phyloP scores from a whole-genome alignment of 1,284 basidiomycete species.

The Pseudozyma sp. region DNA sequence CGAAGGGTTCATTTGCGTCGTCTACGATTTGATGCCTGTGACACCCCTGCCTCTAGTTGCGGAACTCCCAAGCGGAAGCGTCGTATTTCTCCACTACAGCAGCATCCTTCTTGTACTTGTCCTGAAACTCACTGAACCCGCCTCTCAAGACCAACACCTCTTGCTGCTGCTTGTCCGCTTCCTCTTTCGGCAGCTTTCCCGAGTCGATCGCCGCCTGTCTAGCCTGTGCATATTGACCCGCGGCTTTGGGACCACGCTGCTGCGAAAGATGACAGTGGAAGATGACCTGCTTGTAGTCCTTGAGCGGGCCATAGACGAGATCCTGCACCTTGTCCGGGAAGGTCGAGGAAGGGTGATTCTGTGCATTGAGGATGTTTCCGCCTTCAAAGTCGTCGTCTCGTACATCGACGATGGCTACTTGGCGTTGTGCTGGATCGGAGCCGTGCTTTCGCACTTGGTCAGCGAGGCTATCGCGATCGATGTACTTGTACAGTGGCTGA shows the following conservation, averaged over 20 bases:
- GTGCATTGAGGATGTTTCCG: slow-evolving; percentile 66
- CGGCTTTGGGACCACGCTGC: slow-evolving; percentile 68
- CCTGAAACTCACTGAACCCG: slow-evolving; percentile 67
- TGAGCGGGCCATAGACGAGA: slow-evolving; percentile 55
- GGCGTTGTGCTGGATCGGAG: slow-evolving; percentile 21
- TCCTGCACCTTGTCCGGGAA: slow-evolving; percentile 57
- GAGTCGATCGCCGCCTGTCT: slow-evolving; percentile 36
- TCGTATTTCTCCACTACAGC: slow-evolving; percentile 66
- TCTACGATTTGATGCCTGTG: too few species aligned
- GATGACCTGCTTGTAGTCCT: slow-evolving; percentile 62
- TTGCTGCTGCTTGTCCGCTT: slow-evolving; percentile 37
- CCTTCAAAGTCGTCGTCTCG: slow-evolving; percentile 69
- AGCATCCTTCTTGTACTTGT: slow-evolving; percentile 63
- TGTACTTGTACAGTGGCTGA: slow-evolving; percentile 53
- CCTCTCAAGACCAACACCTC: slow-evolving; percentile 67
- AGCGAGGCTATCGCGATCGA: slow-evolving; percentile 56
- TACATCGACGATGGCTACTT: slow-evolving; percentile 64
- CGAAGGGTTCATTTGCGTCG: too few species aligned
- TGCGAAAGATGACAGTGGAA: slow-evolving; percentile 69
- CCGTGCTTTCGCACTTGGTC: slow-evolving; percentile 37
- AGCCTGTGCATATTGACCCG: slow-evolving; percentile 67
- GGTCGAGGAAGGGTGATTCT: slow-evolving; percentile 57
- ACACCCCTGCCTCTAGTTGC: slow-evolving; percentile 18
- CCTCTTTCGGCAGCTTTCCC: slow-evolving; percentile 20
- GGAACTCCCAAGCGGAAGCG: slow-evolving; percentile 57